Evolutionary conservation across 2,329 filamentous ascomycete species (phyloP), one percentile per base, ranked within the genome.

Genomic region (Cladosporium sphaerospermum): DNA sequence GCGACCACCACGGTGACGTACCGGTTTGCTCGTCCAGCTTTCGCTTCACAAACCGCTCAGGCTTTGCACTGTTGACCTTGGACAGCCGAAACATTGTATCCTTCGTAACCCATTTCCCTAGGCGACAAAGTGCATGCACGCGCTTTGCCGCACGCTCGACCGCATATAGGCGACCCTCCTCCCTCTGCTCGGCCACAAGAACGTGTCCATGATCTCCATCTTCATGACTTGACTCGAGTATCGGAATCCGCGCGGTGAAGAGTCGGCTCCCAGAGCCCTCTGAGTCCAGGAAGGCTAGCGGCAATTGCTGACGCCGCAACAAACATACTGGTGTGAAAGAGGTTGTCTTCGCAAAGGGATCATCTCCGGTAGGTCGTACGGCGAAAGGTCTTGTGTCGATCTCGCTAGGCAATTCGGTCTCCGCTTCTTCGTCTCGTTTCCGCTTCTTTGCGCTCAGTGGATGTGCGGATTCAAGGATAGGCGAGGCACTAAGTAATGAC

Each of bases 91-190:
- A 69, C 28, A 90, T 71, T 6, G 75, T 70, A 34, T 78, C 74
- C 48, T 85, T 64, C 56, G 83, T 78, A 18, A 87, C 76, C 84
- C 85, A 88, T 16, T 73, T 68, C 2, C 81, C 84, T 41, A 93
- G 72, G 61, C 80, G 83, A 67, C 84, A 90, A 23, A 89, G 66
- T 9, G 81, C 79, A 65, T 88, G 91, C 3, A 85, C 72, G 1
- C 78, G 78, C 44, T 72, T 68, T 13, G 75, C 72, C 34, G 87
- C 81, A 19, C 81, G 77, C 70, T 91, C 87, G n/a, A 88, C 71
- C 10, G 78, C 84, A 64, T 82, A 86, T 0, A 80, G 57, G 34
- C 72, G 73, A 53, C 75, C 73, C 56, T 75, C 77, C 23, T 75
- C 71, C 41, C 85, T 80, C 42, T 79, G 75, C 54, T 80, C 75